phyloP scores from a whole-genome alignment of 1,139 yeast genomes.

The Candida labiduridarum region DNA sequence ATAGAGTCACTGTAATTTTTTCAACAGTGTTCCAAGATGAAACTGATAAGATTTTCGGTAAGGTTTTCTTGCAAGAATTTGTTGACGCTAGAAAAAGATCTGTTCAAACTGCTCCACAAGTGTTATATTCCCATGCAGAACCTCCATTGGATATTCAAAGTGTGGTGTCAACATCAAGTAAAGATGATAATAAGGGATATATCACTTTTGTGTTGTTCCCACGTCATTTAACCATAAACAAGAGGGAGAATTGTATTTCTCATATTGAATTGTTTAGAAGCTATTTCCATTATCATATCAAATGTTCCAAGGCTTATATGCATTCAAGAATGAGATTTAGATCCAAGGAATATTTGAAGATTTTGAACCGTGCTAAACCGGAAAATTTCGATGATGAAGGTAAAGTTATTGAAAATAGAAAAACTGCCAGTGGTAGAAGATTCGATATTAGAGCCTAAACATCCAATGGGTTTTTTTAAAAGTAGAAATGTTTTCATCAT shows the following conservation, averaged over 20 bases:
- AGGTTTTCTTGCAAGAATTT: conserved; percentile 94
- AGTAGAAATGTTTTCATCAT: neutral
- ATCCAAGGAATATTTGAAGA: conserved; percentile 90
- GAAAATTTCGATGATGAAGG: conserved; percentile 79
- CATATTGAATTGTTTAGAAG: conserved; percentile 92
- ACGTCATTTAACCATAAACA: conserved; percentile 72
- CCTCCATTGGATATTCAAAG: conserved; percentile 85
- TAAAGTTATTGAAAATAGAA: conserved; percentile 61
- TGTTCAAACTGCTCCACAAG: conserved; percentile 98
- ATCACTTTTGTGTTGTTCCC: conserved; percentile 77
- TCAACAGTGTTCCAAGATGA: conserved; percentile 95
- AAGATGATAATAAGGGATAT: conserved; percentile 63
- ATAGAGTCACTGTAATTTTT: conserved; percentile 94
- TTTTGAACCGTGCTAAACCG: conserved; percentile 94
- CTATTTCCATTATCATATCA: conserved; percentile 97
- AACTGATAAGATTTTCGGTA: conserved; percentile 93
- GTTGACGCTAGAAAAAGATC: conserved; percentile 95
- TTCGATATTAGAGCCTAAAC: conserved; percentile 41
- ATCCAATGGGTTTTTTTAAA: neutral
- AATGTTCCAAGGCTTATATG: conserved; percentile 97
- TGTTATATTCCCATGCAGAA: conserved; percentile 81
- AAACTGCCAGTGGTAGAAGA: conserved; percentile 84
- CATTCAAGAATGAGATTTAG: conserved; percentile 98
- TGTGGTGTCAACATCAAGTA: conserved; percentile 23
- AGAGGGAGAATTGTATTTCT: conserved; percentile 81